Evolutionary conservation across 805 yeast genomes (phyloP).

Genomic region (Suhomyces sp.): DNA sequence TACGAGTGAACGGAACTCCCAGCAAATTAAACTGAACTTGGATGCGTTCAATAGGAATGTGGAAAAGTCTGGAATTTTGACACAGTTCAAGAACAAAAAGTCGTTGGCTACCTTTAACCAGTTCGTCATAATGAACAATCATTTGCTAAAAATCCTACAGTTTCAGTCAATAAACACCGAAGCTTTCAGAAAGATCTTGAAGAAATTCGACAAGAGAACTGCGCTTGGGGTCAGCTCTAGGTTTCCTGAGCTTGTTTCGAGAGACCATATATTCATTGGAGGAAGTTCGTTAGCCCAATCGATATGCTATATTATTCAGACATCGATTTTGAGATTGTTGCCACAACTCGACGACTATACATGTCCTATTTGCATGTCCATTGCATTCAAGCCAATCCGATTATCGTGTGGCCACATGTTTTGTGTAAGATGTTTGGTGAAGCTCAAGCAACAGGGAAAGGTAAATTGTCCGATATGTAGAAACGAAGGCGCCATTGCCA

Average conservation of each 20-base stretch:
- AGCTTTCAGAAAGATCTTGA: slow-evolving; percentile 66
- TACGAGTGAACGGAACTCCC: slow-evolving; percentile 44
- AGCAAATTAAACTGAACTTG: slow-evolving; percentile 45
- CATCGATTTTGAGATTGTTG: slow-evolving; percentile 50
- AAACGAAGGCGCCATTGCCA: slow-evolving; percentile 46
- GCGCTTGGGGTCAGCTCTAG: slow-evolving; percentile 44
- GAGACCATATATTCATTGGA: slow-evolving; percentile 41
- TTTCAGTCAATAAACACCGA: slow-evolving; percentile 61
- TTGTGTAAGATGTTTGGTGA: slow-evolving; percentile 70
- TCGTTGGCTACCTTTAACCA: slow-evolving; percentile 44
- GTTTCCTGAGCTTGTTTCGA: slow-evolving; percentile 44
- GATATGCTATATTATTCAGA: slow-evolving; percentile 54
- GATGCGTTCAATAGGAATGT: slow-evolving; percentile 39
- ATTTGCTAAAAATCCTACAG: slow-evolving; percentile 53
- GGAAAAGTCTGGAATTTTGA: slow-evolving; percentile 33
- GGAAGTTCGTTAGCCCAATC: slow-evolving; percentile 52
- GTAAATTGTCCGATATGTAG: slow-evolving; percentile 70
- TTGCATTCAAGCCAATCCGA: slow-evolving; percentile 71
- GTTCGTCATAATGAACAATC: slow-evolving; percentile 53
- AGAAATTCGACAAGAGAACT: slow-evolving; percentile 75
- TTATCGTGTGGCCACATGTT: slow-evolving; percentile 64
- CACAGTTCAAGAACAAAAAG: slow-evolving; percentile 45
- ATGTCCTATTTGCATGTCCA: slow-evolving; percentile 68
- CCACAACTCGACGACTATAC: slow-evolving; percentile 77
- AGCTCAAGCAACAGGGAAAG: slow-evolving; percentile 56